Percentiles rank a stretch among this genome's conserved stretches.
phyloP scores from a whole-genome alignment of 164 flowering plant genomes.

The grape (Vitis vinifera) region DNA sequence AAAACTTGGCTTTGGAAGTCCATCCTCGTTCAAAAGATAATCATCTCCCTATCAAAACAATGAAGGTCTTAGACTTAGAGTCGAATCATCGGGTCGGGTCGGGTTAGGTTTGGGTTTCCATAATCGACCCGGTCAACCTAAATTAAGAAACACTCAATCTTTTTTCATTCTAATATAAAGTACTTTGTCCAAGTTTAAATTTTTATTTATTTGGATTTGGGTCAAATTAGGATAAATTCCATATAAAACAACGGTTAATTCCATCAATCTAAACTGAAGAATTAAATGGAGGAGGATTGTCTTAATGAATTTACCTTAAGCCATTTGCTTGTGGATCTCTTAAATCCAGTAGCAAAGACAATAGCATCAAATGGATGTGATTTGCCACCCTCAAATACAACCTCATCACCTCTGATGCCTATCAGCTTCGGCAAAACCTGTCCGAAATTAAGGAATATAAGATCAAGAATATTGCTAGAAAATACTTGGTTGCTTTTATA shows the following conservation, averaged over 20 bases:
- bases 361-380: slow-evolving; percentile 43
- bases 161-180: too few relatives aligned
- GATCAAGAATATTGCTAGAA: too few relatives aligned
- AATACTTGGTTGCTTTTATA: too few relatives aligned
- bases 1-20: slow-evolving; percentile 41
- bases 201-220: too few relatives aligned
- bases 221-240: too few relatives aligned
- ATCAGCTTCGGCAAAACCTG: slow-evolving; percentile 57
- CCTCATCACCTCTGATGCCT: slow-evolving; percentile 37
- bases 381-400: slow-evolving; percentile 43
- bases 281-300: too few relatives aligned
- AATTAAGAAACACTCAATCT: too few relatives aligned
- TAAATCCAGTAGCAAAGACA: slow-evolving; percentile 70
- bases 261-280: too few relatives aligned
- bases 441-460: neutral
- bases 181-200: too few relatives aligned
- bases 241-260: too few relatives aligned
- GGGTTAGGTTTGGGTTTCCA: neutral
- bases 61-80: neutral
- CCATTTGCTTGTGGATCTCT: slow-evolving; percentile 54
- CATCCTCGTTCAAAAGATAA: slow-evolving; percentile 49
- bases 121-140: too few relatives aligned
- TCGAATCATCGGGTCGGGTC: neutral
- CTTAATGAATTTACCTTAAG: slow-evolving; percentile 40
- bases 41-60: slow-evolving; percentile 44